Evolutionary conservation across 768 basidiomycete genomes (phyloP).

Genomic region (Boletus sp.): DNA sequence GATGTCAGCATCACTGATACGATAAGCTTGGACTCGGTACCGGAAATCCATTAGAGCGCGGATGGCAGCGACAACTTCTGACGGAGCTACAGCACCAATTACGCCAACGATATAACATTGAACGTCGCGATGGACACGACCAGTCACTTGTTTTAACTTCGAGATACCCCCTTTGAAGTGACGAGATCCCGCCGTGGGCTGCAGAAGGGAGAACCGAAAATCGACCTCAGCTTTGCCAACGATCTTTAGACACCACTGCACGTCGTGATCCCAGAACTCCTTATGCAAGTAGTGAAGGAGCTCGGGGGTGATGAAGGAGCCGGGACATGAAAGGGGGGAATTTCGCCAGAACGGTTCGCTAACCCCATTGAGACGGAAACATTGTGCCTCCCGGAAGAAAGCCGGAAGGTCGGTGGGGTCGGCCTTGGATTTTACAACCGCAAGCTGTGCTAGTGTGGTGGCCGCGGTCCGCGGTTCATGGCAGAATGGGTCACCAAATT

Average conservation of each 20-base stretch:
- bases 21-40: not conserved
- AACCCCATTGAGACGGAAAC: not conserved
- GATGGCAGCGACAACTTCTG: not conserved
- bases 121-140: not conserved
- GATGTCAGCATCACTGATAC: not conserved
- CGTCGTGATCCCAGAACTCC: not conserved
- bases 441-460: not conserved
- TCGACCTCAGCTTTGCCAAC: not conserved
- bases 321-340: not conserved
- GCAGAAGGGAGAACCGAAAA: not conserved
- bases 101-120: not conserved
- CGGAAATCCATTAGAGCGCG: not conserved
- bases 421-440: not conserved
- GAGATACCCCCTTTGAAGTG: not conserved
- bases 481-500: not conserved
- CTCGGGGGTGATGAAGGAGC: not conserved
- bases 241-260: not conserved
- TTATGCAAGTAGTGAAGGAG: not conserved
- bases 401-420: not conserved
- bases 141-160: not conserved
- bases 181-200: not conserved
- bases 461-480: not conserved
- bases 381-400: not conserved
- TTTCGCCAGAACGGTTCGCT: not conserved
- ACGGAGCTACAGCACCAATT: not conserved